Evolutionary conservation across 768 basidiomycete genomes (phyloP), one percentile per base, ranked within the genome.

Genomic region (Xerocomellus amylosporus): DNA sequence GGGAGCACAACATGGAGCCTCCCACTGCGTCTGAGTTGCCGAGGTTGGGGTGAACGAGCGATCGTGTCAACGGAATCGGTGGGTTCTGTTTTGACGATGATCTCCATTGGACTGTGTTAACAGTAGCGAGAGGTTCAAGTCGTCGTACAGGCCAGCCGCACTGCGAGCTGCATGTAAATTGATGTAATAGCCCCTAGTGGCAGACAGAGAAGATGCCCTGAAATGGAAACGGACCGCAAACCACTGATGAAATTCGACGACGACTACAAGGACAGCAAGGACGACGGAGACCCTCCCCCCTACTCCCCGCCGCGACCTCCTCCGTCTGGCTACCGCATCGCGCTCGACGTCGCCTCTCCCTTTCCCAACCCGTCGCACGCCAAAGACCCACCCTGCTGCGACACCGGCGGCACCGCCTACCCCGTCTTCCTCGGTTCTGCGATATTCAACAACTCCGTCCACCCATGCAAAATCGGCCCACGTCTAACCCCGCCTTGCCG

Each of bases 401-500:
- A 93, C 63, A 67, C 73, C 2, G 82, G 87, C 61, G 81, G 82
- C 2, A 55, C 60, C 24, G 4, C 10, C 24, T 78, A 79, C 2
- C 85, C 85, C 6, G 65, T 91, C 55, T 93, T 77, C 72, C 60
- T 93, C 31, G 90, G 89, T 14, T 88, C 87, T 5, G 90, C 88
- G 12, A 71, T 91, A 43, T 75, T 90, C 64, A 75, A 59, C 51
- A 72, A 75, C 56, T 82, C 84, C 0, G 87, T 91, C 3, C 90
- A 93, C 55, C 90, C 90, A 4, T 92, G 90, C 80, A 93, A 93
- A 75, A 81, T 92, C 61, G 82, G 75, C 1, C 82, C 85, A 10
- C 68, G 77, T 58, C 79, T 88, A n/a, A 63, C n/a, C 64, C 78
- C 58, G 59, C 74, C 69, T 55, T 81, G 69, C 64, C 77, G 71